Evolutionary conservation across 2,329 filamentous ascomycete genomes (phyloP), one percentile per base, ranked within the genome.

Genomic region (Pyrenophora graminea): DNA sequence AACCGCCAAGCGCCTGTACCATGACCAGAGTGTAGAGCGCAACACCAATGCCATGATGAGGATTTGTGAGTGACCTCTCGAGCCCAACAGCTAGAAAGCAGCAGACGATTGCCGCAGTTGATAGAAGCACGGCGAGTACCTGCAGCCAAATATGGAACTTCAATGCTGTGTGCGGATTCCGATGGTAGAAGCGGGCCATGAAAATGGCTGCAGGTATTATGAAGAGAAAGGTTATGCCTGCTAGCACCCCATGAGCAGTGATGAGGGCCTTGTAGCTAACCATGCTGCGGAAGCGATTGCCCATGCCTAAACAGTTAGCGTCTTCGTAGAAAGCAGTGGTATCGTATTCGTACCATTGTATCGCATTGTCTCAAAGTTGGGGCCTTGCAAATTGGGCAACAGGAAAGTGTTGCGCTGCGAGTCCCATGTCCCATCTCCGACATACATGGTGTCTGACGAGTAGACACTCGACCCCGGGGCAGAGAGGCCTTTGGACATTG

Each of bases 371-470:
- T 87, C 87, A 70, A 90, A 90, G 69, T 91, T 90, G 58, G 90
- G 74, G 7, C 88, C 89, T 63, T 86, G 79, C 39, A 94, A 76
- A 66, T 91, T 91, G 31, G 90, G 90, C 44, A 94, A 76, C 46
- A 94, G 76, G 69, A 93, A 94, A 15, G 83, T 85, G 67, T 92
- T 90, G 69, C 87, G 87, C 52, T 81, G 79, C 50, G 87, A 87
- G 65, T 92, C 87, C 89, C 90, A 94, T 30, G 90, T 93, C 18
- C 90, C 90, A 69, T 93, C 90, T 56, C 89, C 89, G 13, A 93
- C 89, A 48, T 79, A 80, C 80, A 92, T 79, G n/a, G 85, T 89
- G 66, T 86, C 80, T 44, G 88, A 91, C 62, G 82, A 80, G 75
- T 93, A 93, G 59, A 80, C 84, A 69, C 85, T 87, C 73, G 85